Base-by-base conservation (phyloP, 1,284 basidiomycete species). In the Dichomitus squalens region DNA sequence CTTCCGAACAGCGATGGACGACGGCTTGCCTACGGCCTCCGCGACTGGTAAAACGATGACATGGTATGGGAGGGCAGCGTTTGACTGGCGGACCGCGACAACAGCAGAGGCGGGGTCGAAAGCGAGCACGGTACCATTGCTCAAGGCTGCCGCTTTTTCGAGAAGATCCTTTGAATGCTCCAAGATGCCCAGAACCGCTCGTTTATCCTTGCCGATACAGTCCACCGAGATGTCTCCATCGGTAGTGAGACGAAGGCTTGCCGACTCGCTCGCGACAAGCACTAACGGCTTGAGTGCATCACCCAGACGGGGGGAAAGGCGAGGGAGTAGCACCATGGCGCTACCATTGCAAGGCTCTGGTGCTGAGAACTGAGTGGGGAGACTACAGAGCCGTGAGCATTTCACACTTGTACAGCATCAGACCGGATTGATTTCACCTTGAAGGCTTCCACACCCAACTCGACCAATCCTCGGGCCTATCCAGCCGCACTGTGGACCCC, bases 371-470 rank as follows among this genome's bases (percentile, higher is more conserved):
- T 61, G 64, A 0, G 52, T 48, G 9, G 68, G 59, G 51, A 64
- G 49, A 49, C 69, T 71, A 31, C 21, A 27, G 46, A 31, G 23
- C 4, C 47, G 39, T 55, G 31, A 56, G 51, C 18, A 40, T 11
- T 36, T 52, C 4, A 41, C 23, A 14, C 27, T 8, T 2, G 2
- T 33, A 31, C 27, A 18, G 0, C n/a, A 23, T 20, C 14, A 33
- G 3, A 18, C 7, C 7, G 9, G 14, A 25, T 27, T 7, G 11
- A 6, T 62, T 68, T 16, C 44, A 71, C 70, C 68, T 65, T n/a
- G 61, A 55, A n/a, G 58, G 47, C 14, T 48, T 57, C 50, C 68
- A 61, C 2, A 62, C 62, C 67, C 68, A 71, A 18, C 50, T 50
- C 4, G 59, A 56, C 70, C 71, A 72, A 3, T 60, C 53, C 5